phyloP scores from a whole-genome alignment of 495 filamentous ascomycete species.

The Tuber calosporum region DNA sequence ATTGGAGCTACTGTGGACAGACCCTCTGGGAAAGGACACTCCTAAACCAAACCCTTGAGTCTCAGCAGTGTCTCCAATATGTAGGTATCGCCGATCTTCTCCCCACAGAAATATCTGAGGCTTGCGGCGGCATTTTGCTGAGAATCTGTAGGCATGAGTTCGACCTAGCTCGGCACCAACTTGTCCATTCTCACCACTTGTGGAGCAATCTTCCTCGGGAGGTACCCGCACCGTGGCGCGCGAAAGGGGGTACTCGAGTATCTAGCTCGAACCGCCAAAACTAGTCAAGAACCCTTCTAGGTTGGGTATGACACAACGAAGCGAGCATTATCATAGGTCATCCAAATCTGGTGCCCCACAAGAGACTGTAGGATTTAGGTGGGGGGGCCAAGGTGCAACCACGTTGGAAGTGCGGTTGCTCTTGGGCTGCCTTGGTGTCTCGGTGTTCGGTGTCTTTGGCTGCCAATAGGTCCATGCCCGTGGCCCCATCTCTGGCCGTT shows the following conservation, averaged over 20 bases:
- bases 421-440: not conserved
- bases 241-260: not conserved
- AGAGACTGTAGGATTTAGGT: not conserved
- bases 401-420: not conserved
- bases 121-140: not conserved
- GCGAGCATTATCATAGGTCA: not conserved
- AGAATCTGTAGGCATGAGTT: not conserved
- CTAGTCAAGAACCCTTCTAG: not conserved
- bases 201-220: not conserved
- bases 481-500: not conserved
- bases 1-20: not conserved
- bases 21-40: not conserved
- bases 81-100: not conserved
- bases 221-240: not conserved
- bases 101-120: not conserved
- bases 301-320: not conserved
- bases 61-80: not conserved
- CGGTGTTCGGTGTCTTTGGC: not conserved
- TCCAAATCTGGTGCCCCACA: not conserved
- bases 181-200: not conserved
- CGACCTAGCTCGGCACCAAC: not conserved
- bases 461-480: not conserved
- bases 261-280: not conserved
- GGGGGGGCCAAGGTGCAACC: not conserved
- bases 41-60: not conserved